A percentile compares a stretch with the other conserved stretches of the same genome.
These are phyloP conservation scores for Phytophthora uliginosa DNA, from an alignment of 352 stramenopile genomes.

Conservation along the genomic window DNA sequence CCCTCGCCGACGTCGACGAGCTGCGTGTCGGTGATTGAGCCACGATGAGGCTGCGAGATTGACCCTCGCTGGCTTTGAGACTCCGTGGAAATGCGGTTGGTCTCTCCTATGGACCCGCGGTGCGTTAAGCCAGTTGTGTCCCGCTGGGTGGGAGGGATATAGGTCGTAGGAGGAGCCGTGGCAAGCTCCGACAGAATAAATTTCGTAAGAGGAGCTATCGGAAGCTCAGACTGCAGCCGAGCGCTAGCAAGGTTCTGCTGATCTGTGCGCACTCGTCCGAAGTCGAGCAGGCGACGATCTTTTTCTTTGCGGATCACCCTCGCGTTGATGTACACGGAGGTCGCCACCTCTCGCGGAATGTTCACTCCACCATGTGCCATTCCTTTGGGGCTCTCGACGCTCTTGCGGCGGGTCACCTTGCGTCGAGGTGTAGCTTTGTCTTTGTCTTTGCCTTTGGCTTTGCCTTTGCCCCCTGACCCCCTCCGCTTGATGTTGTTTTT, in stretches of 20 bases:
- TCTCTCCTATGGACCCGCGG: background rate
- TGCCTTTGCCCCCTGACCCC: background rate
- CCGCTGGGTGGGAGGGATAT: background rate
- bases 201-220: background rate
- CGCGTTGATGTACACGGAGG: constrained; percentile 13
- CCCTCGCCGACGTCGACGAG: background rate
- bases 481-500: background rate
- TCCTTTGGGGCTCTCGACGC: background rate
- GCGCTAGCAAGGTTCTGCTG: background rate
- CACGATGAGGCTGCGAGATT: background rate
- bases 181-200: background rate
- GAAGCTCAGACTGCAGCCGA: background rate
- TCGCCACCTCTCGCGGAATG: background rate
- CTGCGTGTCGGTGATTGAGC: background rate
- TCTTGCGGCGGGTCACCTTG: background rate
- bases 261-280: background rate
- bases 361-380: background rate
- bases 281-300: constrained; percentile 9
- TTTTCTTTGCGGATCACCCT: background rate
- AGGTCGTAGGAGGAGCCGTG: background rate
- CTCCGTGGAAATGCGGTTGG: background rate
- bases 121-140: background rate
- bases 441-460: background rate
- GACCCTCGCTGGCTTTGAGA: background rate
- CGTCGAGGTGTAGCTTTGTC: background rate